Evolutionary conservation across 345 rosid species (phyloP).

Genomic region (Syzygium aromaticum): DNA sequence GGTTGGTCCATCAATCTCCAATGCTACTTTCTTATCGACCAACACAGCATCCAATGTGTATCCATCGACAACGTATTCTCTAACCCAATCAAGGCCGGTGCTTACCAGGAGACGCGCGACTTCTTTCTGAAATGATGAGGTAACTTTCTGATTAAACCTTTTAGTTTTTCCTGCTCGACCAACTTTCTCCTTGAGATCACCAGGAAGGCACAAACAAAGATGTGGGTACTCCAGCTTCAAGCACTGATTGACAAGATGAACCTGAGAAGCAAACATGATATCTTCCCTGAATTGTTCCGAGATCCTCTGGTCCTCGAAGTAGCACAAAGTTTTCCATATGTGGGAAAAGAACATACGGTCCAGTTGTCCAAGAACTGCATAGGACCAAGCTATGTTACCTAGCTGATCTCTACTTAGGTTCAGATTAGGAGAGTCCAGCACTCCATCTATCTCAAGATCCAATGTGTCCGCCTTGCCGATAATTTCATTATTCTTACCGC

Average conservation of each 20-base stretch:
- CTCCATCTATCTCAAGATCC: conserved; percentile 11
- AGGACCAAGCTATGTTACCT: conserved; percentile 94
- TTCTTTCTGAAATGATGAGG: conserved; percentile 88
- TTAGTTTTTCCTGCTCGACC: conserved; percentile 62
- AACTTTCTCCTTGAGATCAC: conserved; percentile 57
- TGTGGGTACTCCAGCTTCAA: conserved; percentile 75
- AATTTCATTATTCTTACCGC: conserved; percentile 1
- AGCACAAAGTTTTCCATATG: conserved; percentile 49
- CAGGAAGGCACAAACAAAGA: conserved; percentile 48
- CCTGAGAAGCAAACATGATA: conserved; percentile 86
- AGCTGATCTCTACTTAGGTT: conserved; percentile 74
- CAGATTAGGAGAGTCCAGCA: conserved; percentile 32
- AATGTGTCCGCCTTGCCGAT: not conserved
- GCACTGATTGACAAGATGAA: conserved; percentile 77
- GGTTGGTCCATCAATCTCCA: conserved; percentile 92
- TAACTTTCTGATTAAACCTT: conserved; percentile 76
- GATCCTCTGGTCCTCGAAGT: conserved; percentile 65
- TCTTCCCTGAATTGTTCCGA: conserved; percentile 88
- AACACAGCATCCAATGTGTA: conserved; percentile 78
- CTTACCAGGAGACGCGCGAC: conserved; percentile 74
- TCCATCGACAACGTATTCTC: conserved; percentile 61
- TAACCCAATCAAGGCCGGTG: conserved; percentile 87
- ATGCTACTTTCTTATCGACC: conserved; percentile 70
- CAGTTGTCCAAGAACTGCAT: conserved; percentile 76
- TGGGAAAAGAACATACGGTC: conserved; percentile 58